Base-by-base conservation (phyloP, 2,329 filamentous ascomycete genomes). In the Fusarium globosum region DNA sequence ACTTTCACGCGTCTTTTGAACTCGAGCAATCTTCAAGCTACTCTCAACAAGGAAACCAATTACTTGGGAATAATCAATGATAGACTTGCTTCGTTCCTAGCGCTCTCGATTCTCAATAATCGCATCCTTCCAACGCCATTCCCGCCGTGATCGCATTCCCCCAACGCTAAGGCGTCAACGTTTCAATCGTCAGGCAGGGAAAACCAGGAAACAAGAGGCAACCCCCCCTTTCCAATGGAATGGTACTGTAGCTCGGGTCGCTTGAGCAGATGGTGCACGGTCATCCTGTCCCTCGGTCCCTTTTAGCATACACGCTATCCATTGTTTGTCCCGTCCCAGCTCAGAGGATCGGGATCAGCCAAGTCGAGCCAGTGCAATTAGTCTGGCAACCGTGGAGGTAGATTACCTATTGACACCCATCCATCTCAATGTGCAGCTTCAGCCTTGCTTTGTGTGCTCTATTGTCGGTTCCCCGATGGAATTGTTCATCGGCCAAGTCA, bases 201-300 rank as follows among this genome's bases (percentile, higher is more conserved):
- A 48, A 26, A n/a, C 30, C 20, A 49, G 55, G 55, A 36, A 46
- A 23, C 14, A 57, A 30, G 48, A 52, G 28, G 35, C 49, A 36
- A 46, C 42, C 49, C 72, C 69, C 60, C 60, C 56, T 52, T 74
- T 72, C 66, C 67, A 51, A 65, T 74, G 51, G 57, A 65, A 71
- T 74, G 73, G 73, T 75, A 74, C 42, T 43, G 21, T 57, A 28
- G 28, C 23, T 39, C 35, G 51, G n/a, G n/a, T 28, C 35, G 35
- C 51, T 53, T 26, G 35, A 38, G 14, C 36, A 36, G 28, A 45
- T 61, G 28, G 39, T 43, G 57, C 59, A 65, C 60, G 57, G 43
- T 6, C 59, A 52, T 41, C 48, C 59, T 69, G 23, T 35, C 53
- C 28, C 33, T 52, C 48, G 59, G 59, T 59, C 30, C 49, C 35